Base-by-base conservation (phyloP, 2,329 filamentous ascomycete genomes). In the Fusarium guadeloupense region DNA sequence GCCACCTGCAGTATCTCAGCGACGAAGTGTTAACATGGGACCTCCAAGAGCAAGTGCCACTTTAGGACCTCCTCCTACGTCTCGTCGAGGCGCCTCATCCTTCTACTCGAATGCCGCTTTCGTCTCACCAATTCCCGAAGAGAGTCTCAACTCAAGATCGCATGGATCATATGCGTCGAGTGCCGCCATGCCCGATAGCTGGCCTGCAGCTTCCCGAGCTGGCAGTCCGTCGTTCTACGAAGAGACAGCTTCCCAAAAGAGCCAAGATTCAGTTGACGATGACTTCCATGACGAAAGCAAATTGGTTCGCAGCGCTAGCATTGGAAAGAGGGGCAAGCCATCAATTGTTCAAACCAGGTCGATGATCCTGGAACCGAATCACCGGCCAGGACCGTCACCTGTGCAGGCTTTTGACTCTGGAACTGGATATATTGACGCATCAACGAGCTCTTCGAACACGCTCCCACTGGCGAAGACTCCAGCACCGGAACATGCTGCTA, bases 121-220 rank as follows among this genome's bases (percentile, higher is more conserved):
- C 56, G 89, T 93, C 21, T 90, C 90, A 1, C 89, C 90, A 0
- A 93, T 93, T 47, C 88, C 87, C 1, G 90, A 93, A 72, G 90
- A 93, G 70, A 85, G 82, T 60, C 81, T 84, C 0, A 79, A 82
- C 20, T 78, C 81, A 4, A 77, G 81, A 48, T 86, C 86, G 1
- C 83, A 86, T 69, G 80, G 81, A 23, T 92, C 90, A 0, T 89
- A 85, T 68, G 89, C 86, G 19, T 92, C 90, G 4, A 92, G 89
- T 65, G 84, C 86, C 30, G 89, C 85, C 1, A 90, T 92, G 72
- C 89, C 90, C 1, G 84, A 86, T 17, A 86, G 80, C 64, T 92
- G 89, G 85, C 85, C 80, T 5, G 83, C 80, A 5, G 71, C 53
- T 12, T 83, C 82, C 1, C 78, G 79, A 4, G 72, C 72, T 12